These are phyloP conservation scores for Colletotrichum tofieldiae DNA, from an alignment of 2,329 filamentous ascomycete species.

Conservation along the genomic window DNA sequence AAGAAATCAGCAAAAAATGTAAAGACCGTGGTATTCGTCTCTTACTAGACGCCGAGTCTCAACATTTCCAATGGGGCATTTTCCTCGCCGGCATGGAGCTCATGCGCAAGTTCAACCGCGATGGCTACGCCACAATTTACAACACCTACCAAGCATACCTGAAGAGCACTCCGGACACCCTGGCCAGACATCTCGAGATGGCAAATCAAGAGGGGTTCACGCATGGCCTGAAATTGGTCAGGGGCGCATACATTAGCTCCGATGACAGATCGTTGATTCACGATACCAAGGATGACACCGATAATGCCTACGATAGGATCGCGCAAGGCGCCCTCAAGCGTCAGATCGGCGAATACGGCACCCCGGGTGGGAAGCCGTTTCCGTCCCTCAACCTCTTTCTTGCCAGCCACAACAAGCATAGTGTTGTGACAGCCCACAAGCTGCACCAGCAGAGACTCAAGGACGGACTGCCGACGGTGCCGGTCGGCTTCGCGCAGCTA, in stretches of 20 bases:
- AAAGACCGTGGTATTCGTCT: constrained; percentile 79
- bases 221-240: constrained; percentile 81
- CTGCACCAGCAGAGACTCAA: constrained; percentile 68
- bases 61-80: constrained; percentile 83
- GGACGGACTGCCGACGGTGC: constrained; percentile 57
- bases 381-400: constrained; percentile 75
- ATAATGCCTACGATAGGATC: constrained; percentile 80
- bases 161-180: constrained; percentile 71
- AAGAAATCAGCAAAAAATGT: constrained; percentile 82
- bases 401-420: constrained; percentile 82
- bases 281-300: constrained; percentile 80
- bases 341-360: constrained; percentile 65
- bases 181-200: constrained; percentile 72
- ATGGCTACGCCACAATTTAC: constrained; percentile 78
- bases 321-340: constrained; percentile 77
- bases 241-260: constrained; percentile 80
- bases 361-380: constrained; percentile 64
- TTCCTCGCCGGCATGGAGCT: constrained; percentile 84
- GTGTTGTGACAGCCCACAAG: constrained; percentile 71
- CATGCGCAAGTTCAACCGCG: constrained; percentile 82
- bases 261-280: constrained; percentile 81
- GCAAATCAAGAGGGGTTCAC: constrained; percentile 75
- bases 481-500: constrained; percentile 55
- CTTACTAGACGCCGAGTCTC: constrained; percentile 90
- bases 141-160: constrained; percentile 86